Evolutionary conservation across 352 stramenopile genomes (phyloP), one percentile per base, ranked within the genome.

Genomic region (Globisporangium splendens): DNA sequence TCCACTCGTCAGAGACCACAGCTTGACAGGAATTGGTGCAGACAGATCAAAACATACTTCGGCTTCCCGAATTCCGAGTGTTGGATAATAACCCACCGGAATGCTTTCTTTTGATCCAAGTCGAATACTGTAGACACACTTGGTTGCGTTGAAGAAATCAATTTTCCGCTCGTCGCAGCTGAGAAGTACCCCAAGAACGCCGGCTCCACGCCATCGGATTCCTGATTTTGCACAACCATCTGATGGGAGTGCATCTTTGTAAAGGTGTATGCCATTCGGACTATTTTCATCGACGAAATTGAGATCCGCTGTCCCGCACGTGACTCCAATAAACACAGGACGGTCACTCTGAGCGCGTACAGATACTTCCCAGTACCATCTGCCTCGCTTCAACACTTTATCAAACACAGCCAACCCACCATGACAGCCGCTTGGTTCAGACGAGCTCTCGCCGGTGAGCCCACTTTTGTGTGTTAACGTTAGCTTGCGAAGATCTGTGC

Each of bases 341-440:
- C 53, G 71, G 33, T 80, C 69, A 50, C 60, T 65, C 69, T 91
- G 61, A 11, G 63, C 43, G 42, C 73, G 66, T 33, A 90, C 68
- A 8, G 73, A 81, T 0, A 93, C 66, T 50, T 95, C 78, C 82
- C 83, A 95, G 65, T 90, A 95, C 86, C 86, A 95, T 44, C 71
- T 72, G 1, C 86, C 86, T 48, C 72, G 74, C 17, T 56, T 70
- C 8, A 94, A 72, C 4, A 54, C 33, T 54, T 86, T 81, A 39
- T 92, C 69, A 51, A 88, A 90, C 3, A 95, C 77, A 3, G 75
- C 81, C 50, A 95, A 65, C 0, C 80, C 84, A 12, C 79, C 75
- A 49, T 18, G 42, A 20, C 56, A 49, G 20, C 28, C 35, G 31
- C 17, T 33, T 20, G 24, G 7, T 3, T 18, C 18, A 46, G 8